phyloP scores from a whole-genome alignment of 768 basidiomycete genomes.

The Serendipita sp. region DNA sequence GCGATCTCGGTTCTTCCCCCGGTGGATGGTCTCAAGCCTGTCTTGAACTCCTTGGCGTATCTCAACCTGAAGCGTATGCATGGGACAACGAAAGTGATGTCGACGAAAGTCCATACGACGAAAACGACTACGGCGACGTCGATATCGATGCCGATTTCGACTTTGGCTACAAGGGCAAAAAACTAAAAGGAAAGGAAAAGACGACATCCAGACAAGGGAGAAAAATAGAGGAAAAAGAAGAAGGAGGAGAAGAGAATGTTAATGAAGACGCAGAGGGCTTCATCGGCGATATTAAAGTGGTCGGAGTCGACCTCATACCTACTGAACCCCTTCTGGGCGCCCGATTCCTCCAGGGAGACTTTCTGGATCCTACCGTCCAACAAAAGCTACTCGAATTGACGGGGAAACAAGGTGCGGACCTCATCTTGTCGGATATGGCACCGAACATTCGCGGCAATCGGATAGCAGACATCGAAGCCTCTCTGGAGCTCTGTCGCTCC shows the following conservation, averaged over 20 bases:
- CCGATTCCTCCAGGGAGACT: slow-evolving; percentile 58
- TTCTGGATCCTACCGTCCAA: slow-evolving; percentile 42
- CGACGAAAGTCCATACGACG: neutral
- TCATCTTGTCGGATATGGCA: slow-evolving; percentile 85
- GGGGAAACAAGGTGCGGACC: slow-evolving; percentile 37
- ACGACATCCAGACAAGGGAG: neutral
- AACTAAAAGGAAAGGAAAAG: neutral
- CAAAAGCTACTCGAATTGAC: slow-evolving; percentile 20
- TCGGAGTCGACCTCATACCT: slow-evolving; percentile 68
- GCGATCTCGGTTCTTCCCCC: slow-evolving; percentile 85
- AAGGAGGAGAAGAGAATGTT: slow-evolving; percentile 14
- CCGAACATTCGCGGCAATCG: slow-evolving; percentile 63
- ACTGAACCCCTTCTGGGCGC: slow-evolving; percentile 64
- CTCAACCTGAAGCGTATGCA: slow-evolving; percentile 18
- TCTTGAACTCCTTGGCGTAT: slow-evolving; percentile 36
- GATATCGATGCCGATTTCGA: slow-evolving; percentile 10
- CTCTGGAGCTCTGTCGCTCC: slow-evolving; percentile 56
- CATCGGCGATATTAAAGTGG: slow-evolving; percentile 29
- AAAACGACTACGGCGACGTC: neutral
- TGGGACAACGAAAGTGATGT: slow-evolving; percentile 8
- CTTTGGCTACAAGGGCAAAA: slow-evolving; percentile 23
- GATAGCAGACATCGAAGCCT: slow-evolving; percentile 45
- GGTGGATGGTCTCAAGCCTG: slow-evolving; percentile 92
- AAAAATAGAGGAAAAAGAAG: slow-evolving; percentile 9
- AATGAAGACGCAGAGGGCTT: slow-evolving; percentile 17